Conservation (phyloP, 108 stramenopile genomes). For the Fragilariopsis cylindrus region DNA sequence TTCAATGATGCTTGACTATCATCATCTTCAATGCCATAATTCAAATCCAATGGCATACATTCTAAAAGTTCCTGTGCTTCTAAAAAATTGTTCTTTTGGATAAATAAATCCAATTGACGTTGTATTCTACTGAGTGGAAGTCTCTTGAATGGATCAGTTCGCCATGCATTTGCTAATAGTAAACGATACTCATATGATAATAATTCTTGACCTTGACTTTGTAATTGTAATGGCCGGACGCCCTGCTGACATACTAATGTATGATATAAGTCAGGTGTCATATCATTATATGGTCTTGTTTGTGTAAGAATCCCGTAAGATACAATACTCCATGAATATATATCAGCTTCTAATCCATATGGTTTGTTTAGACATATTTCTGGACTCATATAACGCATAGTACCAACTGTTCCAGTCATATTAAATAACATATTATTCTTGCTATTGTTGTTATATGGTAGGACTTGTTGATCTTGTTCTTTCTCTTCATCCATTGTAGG, state of each 20-base stretch:
- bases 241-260: constrained; percentile 58
- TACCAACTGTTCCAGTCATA: constrained; percentile 65
- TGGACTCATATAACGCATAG: constrained; percentile 79
- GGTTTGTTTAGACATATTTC: constrained; percentile 54
- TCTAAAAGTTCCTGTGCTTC: constrained; percentile 4
- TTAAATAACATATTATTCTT: constrained; percentile 23
- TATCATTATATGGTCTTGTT: constrained; percentile 67
- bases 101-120: constrained; percentile 11
- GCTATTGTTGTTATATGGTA: background rate
- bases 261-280: constrained; percentile 74
- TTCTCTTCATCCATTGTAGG: background rate
- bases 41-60: background rate
- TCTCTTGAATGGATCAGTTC: constrained; percentile 9
- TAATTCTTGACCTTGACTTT: background rate
- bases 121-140: background rate
- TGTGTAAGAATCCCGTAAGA: constrained; percentile 61
- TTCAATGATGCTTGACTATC: too few relatives aligned
- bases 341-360: constrained; percentile 71
- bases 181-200: background rate
- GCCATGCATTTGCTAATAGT: background rate
- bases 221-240: constrained; percentile 22
- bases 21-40: too few relatives aligned
- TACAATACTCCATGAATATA: constrained; percentile 73
- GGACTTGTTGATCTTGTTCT: too few relatives aligned
- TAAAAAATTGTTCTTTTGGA: constrained; percentile 6